A percentile compares a stretch with the other conserved stretches of the same genome.
phyloP scores from a whole-genome alignment of 768 basidiomycete genomes.

The Kwoniella botswanensis region DNA sequence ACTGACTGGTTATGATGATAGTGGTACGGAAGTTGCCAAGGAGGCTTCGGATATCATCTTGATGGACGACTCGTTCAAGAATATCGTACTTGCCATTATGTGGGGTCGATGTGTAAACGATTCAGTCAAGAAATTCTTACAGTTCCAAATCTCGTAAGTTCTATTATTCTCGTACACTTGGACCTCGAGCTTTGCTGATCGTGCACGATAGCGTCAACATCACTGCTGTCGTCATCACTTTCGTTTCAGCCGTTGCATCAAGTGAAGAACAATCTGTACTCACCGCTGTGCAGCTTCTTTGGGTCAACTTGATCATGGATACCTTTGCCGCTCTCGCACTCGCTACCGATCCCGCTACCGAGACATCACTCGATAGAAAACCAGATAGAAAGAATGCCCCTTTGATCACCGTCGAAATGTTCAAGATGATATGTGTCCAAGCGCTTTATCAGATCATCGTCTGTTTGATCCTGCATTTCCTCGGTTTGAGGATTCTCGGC shows the following conservation, averaged over 20 bases:
- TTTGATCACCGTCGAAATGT: constrained; percentile 89
- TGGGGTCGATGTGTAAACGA: constrained; percentile 99
- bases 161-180: neutral
- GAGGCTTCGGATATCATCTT: constrained; percentile 98
- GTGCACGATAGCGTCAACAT: constrained; percentile 76
- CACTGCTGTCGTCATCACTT: constrained; percentile 92
- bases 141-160: constrained; percentile 67
- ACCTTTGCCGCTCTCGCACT: constrained; percentile 92
- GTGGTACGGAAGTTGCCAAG: constrained; percentile 97
- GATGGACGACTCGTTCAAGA: constrained; percentile 77
- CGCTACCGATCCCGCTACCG: constrained; percentile 92
- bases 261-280: constrained; percentile 78
- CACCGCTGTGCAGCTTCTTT: constrained; percentile 92
- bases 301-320: constrained; percentile 97
- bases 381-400: constrained; percentile 89
- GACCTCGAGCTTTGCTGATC: neutral
- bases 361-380: constrained; percentile 74
- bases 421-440: constrained; percentile 93
- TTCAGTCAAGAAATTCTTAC: constrained; percentile 93
- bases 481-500: constrained; percentile 72
- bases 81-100: constrained; percentile 96
- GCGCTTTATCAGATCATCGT: constrained; percentile 82
- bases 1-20: constrained; percentile 60
- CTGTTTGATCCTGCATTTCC: constrained; percentile 88
- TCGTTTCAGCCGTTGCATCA: constrained; percentile 85